Evolutionary conservation across 768 basidiomycete genomes (phyloP), one percentile per base, ranked within the genome.

Genomic region (Lactifluus piperatus): DNA sequence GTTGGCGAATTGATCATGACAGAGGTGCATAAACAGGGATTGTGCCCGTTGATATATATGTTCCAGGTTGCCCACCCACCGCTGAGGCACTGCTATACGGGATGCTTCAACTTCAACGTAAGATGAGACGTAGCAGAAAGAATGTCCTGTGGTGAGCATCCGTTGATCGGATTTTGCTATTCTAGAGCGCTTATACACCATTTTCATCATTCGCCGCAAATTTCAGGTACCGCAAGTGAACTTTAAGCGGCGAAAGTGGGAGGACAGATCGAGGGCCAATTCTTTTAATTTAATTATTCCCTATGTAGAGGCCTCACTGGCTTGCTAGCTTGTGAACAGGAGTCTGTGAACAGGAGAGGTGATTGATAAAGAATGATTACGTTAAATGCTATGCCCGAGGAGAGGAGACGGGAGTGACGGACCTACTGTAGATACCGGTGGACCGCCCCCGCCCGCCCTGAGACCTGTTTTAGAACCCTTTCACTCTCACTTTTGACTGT

Each of bases 51-150:
- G 95, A 98, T 71, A 94, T 97, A 57, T 98, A 97, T 70, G 95
- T 97, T 7, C 95, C 94, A 24, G 95, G 94, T 0, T 97, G 94
- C 72, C 91, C 88, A 22, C 89, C 88, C 9, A 92, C 89, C 3
- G 95, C 97, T n/a, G 97, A 99, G 72, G 97, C 97, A 14, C 79
- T 98, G 41, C 78, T 98, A 62, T 97, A 94, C 67, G 94, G 94
- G 51, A 92, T 97, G 92, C 81, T 97, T 47, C 94, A 97, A 71
- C 81, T 97, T 51, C 94, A 97, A 73, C 84, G 94, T 57, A 97
- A 98, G 79, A 97, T 97, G 90, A 77, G 93, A 67, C 80, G 85
- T 68, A 89, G 82, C 74, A 78, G 94, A 68, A 91, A 91, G 75
- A 83, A 84, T 45, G 87, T 94, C 13, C 75, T 91, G 51, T 97